phyloP scores from a whole-genome alignment of 1,284 basidiomycete genomes.

The Trichosporon sp. region DNA sequence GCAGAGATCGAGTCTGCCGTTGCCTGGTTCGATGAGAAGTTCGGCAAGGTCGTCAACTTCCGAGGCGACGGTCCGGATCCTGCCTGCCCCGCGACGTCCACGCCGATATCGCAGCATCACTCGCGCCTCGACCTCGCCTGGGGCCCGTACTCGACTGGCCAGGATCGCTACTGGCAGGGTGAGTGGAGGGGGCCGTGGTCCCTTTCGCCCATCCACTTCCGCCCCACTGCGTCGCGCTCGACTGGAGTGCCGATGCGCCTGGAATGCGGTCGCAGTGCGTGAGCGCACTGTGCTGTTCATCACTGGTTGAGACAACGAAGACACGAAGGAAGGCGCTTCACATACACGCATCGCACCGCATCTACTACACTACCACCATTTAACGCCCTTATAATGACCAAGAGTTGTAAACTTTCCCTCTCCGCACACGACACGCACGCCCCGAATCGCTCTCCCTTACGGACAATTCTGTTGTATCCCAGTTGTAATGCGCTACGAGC shows the following conservation, averaged over 20 bases:
- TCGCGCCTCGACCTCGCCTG: constrained; percentile 1
- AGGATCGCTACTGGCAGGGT: background rate
- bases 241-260: background rate
- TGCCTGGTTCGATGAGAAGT: background rate
- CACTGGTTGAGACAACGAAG: background rate
- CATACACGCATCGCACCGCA: background rate
- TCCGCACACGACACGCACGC: background rate
- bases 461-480: background rate
- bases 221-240: background rate
- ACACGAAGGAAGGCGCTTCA: background rate
- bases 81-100: background rate
- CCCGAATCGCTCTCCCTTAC: background rate
- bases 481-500: background rate
- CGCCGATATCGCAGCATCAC: background rate
- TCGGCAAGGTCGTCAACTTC: constrained; percentile 2
- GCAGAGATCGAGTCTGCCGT: background rate
- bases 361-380: background rate
- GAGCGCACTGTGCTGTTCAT: background rate
- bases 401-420: background rate
- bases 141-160: background rate
- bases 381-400: background rate
- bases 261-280: background rate
- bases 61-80: background rate
- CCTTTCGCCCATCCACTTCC: background rate
- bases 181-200: background rate